Evolutionary conservation across 345 rosid genomes (phyloP).

Genomic region (Lepidium africanum): DNA sequence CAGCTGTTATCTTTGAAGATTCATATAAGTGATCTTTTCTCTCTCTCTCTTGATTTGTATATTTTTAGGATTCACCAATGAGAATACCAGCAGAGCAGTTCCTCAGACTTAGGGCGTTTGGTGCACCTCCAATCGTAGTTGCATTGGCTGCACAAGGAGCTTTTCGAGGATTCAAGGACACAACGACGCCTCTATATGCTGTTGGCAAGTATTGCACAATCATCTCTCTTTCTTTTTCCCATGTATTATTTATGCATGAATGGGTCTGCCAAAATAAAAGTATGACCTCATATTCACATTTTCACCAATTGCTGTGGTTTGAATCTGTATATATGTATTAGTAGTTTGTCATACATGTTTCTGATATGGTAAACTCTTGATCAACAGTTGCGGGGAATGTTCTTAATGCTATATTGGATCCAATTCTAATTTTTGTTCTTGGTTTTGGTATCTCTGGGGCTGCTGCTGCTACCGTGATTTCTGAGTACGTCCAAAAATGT

Average conservation of each 20-base stretch:
- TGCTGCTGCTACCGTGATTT: constrained; percentile 84
- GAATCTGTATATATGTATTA: too few relatives aligned
- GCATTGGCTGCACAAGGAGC: constrained; percentile 96
- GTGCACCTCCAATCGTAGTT: constrained; percentile 90
- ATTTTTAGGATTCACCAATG: constrained; percentile 82
- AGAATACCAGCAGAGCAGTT: constrained; percentile 77
- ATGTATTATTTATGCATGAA: neutral
- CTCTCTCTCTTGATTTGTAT: neutral
- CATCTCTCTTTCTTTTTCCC: neutral
- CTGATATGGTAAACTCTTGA: constrained; percentile 13
- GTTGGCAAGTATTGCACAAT: constrained; percentile 61
- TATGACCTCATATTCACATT: neutral
- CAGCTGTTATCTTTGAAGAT: constrained; percentile 1
- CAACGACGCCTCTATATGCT: constrained; percentile 85
- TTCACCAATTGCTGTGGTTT: neutral
- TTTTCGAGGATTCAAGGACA: constrained; percentile 92
- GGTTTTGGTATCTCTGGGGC: constrained; percentile 80
- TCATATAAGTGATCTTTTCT: neutral
- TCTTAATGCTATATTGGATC: constrained; percentile 69
- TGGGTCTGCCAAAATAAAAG: neutral
- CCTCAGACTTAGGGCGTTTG: constrained; percentile 68
- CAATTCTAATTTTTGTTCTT: constrained; percentile 61
- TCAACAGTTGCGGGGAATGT: constrained; percentile 74
- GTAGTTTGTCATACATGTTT: neutral
- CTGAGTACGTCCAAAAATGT: constrained; percentile 83